These are phyloP conservation scores for Casuarina glauca DNA, from an alignment of 306 rosid genomes.

Conservation along the genomic window DNA sequence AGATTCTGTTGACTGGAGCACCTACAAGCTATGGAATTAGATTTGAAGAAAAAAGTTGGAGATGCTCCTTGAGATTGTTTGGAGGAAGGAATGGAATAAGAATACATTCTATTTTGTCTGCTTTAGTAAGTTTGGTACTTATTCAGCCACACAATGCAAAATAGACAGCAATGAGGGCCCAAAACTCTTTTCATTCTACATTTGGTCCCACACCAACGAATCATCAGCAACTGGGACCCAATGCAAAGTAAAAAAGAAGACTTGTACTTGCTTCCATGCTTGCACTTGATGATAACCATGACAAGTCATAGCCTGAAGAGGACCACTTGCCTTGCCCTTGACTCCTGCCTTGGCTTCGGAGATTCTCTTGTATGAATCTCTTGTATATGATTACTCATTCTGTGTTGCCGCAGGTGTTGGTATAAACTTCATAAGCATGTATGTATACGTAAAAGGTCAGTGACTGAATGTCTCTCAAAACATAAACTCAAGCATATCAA, in stretches of 20 bases:
- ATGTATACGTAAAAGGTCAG: constrained; percentile 16
- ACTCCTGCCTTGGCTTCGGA: constrained; percentile 41
- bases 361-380: constrained; percentile 46
- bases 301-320: constrained; percentile 25
- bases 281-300: constrained; percentile 40
- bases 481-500: constrained; percentile 23
- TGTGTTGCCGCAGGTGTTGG: constrained; percentile 11
- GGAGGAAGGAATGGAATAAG: constrained; percentile 78
- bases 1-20: constrained; percentile 73
- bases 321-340: constrained; percentile 46
- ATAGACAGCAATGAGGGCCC: constrained; percentile 40
- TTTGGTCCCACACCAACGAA: constrained; percentile 43
- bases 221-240: constrained; percentile 47
- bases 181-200: constrained; percentile 42
- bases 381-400: constrained; percentile 22
- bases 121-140: constrained; percentile 92
- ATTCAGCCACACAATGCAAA: constrained; percentile 59
- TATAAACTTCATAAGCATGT: constrained; percentile 36
- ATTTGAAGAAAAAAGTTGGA: constrained; percentile 29
- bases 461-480: constrained; percentile 7
- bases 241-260: constrained; percentile 34
- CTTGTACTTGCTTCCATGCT: constrained; percentile 49
- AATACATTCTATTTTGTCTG: constrained; percentile 78
- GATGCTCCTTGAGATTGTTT: constrained; percentile 61
- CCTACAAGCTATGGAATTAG: constrained; percentile 37